Percentiles rank a stretch among this genome's conserved stretches.
Evolutionary conservation across 2,329 filamentous ascomycete genomes (phyloP).

Genomic region (Epichloe sylvatica): DNA sequence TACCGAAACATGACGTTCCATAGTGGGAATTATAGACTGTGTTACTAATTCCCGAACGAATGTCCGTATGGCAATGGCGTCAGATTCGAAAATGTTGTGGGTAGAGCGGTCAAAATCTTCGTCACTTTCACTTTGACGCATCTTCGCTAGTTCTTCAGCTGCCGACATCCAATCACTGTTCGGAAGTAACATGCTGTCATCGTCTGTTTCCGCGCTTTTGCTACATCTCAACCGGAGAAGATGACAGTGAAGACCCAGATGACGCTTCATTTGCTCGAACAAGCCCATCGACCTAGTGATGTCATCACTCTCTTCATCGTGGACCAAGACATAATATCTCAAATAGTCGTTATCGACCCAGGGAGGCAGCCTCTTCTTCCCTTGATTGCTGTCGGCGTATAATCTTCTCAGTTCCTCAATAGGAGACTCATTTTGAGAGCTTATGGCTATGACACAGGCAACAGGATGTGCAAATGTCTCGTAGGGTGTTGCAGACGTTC

Average conservation of each 20-base stretch:
- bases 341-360: conserved; percentile 91
- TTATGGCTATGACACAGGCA: conserved; percentile 87
- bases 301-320: conserved; percentile 91
- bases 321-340: conserved; percentile 89
- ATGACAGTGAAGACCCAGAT: conserved; percentile 91
- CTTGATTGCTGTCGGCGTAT: conserved; percentile 72
- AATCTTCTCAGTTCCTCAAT: conserved; percentile 77
- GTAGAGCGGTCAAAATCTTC: conserved; percentile 57
- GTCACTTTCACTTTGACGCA: conserved; percentile 52
- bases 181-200: conserved; percentile 73
- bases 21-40: conserved; percentile 86
- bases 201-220: conserved; percentile 76
- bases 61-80: conserved; percentile 72
- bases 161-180: conserved; percentile 82
- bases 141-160: conserved; percentile 65
- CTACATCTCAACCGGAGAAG: conserved; percentile 72
- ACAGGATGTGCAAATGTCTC: conserved; percentile 94
- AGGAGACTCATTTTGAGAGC: conserved; percentile 68
- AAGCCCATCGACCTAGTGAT: conserved; percentile 77
- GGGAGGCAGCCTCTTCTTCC: conserved; percentile 55
- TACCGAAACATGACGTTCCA: conserved; percentile 80
- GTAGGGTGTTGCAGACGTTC: conserved; percentile 63
- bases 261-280: conserved; percentile 98
- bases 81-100: conserved; percentile 80
- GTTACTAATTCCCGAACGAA: conserved; percentile 92